Evolutionary conservation across 345 rosid genomes (phyloP).

Genomic region (Brassica cretica): DNA sequence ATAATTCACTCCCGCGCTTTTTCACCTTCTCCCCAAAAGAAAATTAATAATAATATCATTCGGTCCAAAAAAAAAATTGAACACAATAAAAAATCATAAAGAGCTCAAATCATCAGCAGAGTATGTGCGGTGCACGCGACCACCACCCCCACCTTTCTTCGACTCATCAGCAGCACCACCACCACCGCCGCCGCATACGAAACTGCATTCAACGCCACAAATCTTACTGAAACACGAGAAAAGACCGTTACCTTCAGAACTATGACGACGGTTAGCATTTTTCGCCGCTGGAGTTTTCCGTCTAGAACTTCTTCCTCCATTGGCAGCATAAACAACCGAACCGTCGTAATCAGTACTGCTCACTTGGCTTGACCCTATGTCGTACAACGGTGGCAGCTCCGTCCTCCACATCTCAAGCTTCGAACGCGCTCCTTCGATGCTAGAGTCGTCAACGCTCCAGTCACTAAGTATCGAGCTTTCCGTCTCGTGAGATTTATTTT

Average conservation of each 20-base stretch:
- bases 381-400: conserved; percentile 70
- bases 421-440: conserved; percentile 74
- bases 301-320: conserved; percentile 29
- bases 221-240: conserved; percentile 72
- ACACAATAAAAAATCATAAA: conserved; percentile 12
- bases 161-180: background rate
- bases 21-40: background rate
- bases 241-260: conserved; percentile 41
- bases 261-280: conserved; percentile 40
- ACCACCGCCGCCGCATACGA: conserved; percentile 54
- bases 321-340: background rate
- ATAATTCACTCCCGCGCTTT: background rate
- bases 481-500: conserved; percentile 39
- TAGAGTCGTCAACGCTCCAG: conserved; percentile 55
- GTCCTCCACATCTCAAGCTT: conserved; percentile 80
- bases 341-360: conserved; percentile 19
- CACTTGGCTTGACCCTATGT: conserved; percentile 44
- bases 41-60: background rate
- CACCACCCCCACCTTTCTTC: conserved; percentile 9
- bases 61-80: conserved; percentile 16
- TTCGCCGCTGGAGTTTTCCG: conserved; percentile 16
- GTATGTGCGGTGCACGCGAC: conserved; percentile 14
- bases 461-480: conserved; percentile 56
- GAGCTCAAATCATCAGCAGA: conserved; percentile 36
- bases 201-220: conserved; percentile 77